Base-by-base conservation (phyloP, 1,139 yeast species). In the Scheffersomyces quercinus region DNA sequence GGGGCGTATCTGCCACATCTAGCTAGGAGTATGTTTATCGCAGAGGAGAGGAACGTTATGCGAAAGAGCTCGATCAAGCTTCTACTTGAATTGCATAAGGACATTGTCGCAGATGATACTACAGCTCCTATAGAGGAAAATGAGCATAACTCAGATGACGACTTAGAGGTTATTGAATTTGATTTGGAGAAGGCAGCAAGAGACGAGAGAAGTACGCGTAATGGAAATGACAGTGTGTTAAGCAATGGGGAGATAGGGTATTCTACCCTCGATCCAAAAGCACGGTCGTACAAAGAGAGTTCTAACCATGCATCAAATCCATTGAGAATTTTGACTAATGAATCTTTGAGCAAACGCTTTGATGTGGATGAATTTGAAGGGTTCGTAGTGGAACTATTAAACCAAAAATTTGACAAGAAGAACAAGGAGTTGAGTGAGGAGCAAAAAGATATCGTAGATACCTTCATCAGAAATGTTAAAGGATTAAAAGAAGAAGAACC, bases 41-140 rank as follows among this genome's bases (percentile, higher is more conserved):
- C 68, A 0, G 59, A 60, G n/a, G 76, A 71, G 50, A 49, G 75
- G 40, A 61, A 62, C 31, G 54, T 52, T 2, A 62, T 68, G 59
- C 54, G 77, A 42, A 58, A 55, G 37, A 62, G 62, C 29, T 56
- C 69, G 42, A 65, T 70, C 34, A 48, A 61, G 5, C 51, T 55
- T 3, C 50, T 71, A 28, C 51, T 64, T 32, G 51, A 53, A 11
- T 51, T 71, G 30, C 74, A 70, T 41, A 41, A 52, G 36, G 43
- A 46, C 7, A 31, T 20, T 15, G 62, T 56, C 45, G 37, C 32
- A 24, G 35, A 41, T 9, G 33, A 35, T 39, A 13, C 41, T 35
- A 11, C 26, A 4, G 28, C 15, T 20, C 43, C 36, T 20, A 38
- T 30, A 8, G 44, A 39, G 13, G 31, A 40, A 28, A 35, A 39